Evolutionary conservation across 2,329 filamentous ascomycete species (phyloP).

Genomic region (Rutstroemia sp.): DNA sequence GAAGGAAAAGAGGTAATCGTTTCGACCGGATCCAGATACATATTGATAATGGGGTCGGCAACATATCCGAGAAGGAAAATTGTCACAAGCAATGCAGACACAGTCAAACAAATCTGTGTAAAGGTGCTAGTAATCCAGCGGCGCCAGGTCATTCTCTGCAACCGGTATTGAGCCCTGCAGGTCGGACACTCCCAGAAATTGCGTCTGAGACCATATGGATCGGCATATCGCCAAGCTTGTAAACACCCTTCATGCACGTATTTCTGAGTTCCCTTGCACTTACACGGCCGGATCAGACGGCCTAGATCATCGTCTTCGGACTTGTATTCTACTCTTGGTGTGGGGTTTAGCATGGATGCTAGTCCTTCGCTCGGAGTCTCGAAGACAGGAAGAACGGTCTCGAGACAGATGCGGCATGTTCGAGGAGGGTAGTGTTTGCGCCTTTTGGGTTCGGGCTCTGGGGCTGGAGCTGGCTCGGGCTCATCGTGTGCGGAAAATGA

Average conservation of each 20-base stretch:
- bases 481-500: background rate
- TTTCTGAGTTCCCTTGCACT: constrained; percentile 86
- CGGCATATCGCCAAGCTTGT: constrained; percentile 70
- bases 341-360: constrained; percentile 48
- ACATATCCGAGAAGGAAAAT: constrained; percentile 85
- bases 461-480: background rate
- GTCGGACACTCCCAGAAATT: constrained; percentile 87
- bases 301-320: constrained; percentile 68
- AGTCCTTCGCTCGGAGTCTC: constrained; percentile 45
- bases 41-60: constrained; percentile 83
- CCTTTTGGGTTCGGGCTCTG: constrained; percentile 21
- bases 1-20: constrained; percentile 42
- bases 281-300: constrained; percentile 79
- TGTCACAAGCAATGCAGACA: constrained; percentile 60
- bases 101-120: constrained; percentile 63
- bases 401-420: constrained; percentile 85
- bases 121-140: constrained; percentile 59
- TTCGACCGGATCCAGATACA: constrained; percentile 74
- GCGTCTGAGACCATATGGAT: constrained; percentile 53
- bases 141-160: constrained; percentile 71
- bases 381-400: constrained; percentile 55
- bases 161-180: constrained; percentile 74
- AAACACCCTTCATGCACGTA: constrained; percentile 94
- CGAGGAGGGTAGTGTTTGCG: constrained; percentile 57
- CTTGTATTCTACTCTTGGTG: constrained; percentile 57